phyloP scores from a whole-genome alignment of 2,329 filamentous ascomycete species.

The Endothia cerciana region DNA sequence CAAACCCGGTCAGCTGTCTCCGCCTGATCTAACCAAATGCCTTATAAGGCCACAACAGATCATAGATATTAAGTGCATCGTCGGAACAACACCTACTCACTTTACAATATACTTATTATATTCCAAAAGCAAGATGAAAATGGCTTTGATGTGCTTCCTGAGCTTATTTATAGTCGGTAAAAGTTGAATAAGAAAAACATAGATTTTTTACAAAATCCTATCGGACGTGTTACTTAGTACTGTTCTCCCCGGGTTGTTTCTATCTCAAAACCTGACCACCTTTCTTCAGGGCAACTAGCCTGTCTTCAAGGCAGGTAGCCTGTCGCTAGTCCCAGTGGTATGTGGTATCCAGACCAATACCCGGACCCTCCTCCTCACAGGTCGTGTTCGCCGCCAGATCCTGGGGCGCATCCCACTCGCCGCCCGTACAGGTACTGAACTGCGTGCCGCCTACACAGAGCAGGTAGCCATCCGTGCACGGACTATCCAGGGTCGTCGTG shows the following conservation, averaged over 20 bases:
- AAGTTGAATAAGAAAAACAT: not conserved
- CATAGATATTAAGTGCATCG: no score
- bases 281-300: no score
- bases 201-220: no score
- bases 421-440: slow-evolving; percentile 26
- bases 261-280: no score
- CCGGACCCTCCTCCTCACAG: slow-evolving; percentile 19
- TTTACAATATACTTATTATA: no score
- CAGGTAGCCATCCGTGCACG: slow-evolving; percentile 22
- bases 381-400: slow-evolving; percentile 13
- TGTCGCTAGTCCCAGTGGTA: slow-evolving; percentile 6
- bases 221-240: no score
- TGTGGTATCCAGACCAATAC: slow-evolving; percentile 16
- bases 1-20: no score
- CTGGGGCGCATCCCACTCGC: slow-evolving; percentile 22
- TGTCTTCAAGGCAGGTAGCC: not conserved
- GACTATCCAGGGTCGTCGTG: slow-evolving; percentile 5
- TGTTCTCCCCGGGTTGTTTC: no score
- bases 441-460: slow-evolving; percentile 20
- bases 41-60: no score
- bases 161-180: not conserved
- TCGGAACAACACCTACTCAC: no score
- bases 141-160: not conserved
- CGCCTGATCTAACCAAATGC: no score
- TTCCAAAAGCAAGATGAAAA: not conserved